These are phyloP conservation scores for Talaromyces sp. DNA, from an alignment of 2,329 filamentous ascomycete species.

Conservation along the genomic window DNA sequence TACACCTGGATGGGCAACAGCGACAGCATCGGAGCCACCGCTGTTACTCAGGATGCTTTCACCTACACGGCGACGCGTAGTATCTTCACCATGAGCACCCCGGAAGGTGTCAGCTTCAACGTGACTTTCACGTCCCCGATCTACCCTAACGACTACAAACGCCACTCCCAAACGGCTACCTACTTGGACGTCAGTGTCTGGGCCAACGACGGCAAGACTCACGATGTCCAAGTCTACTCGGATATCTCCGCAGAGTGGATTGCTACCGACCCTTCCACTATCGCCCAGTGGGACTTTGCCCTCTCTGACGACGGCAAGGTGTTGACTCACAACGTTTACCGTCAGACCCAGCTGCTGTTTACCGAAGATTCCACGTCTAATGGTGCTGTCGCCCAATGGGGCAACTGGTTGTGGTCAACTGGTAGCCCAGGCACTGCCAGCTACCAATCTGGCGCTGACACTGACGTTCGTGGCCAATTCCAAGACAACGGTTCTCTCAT, in stretches of 20 bases:
- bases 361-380: slow-evolving; percentile 42
- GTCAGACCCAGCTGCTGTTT: slow-evolving; percentile 44
- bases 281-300: slow-evolving; percentile 60
- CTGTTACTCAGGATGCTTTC: slow-evolving; percentile 54
- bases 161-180: slow-evolving; percentile 67
- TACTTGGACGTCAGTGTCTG: slow-evolving; percentile 61
- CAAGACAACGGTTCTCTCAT: slow-evolving; percentile 37
- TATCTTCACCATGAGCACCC: slow-evolving; percentile 64
- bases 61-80: slow-evolving; percentile 69
- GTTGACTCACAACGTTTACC: slow-evolving; percentile 56
- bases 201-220: slow-evolving; percentile 57
- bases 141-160: slow-evolving; percentile 59
- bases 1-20: slow-evolving; percentile 64
- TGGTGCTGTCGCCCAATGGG: slow-evolving; percentile 48
- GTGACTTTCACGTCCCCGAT: slow-evolving; percentile 68
- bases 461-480: slow-evolving; percentile 45
- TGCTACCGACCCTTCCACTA: slow-evolving; percentile 54
- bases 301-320: slow-evolving; percentile 42
- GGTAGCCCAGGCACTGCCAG: slow-evolving; percentile 36
- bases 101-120: slow-evolving; percentile 57
- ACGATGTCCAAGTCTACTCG: slow-evolving; percentile 65
- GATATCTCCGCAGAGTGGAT: slow-evolving; percentile 67
- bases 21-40: slow-evolving; percentile 30
- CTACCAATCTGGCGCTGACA: slow-evolving; percentile 44
- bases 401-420: slow-evolving; percentile 51